Percentiles rank a stretch among this genome's conserved stretches.
phyloP scores from a whole-genome alignment of 257 asterid species.

The Lycium barbarum region DNA sequence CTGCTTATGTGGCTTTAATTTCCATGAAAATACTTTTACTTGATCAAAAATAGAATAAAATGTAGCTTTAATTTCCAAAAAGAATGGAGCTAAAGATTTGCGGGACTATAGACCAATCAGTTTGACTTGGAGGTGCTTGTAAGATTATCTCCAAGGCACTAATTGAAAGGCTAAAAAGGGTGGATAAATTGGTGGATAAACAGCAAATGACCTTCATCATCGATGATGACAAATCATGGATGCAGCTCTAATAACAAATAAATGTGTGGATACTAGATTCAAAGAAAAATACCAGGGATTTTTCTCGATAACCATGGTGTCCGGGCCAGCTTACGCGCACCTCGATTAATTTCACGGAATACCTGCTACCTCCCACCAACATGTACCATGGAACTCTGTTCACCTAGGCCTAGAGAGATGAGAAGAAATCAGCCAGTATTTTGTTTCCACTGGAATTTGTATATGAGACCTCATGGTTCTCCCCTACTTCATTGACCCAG shows the following conservation, averaged over 20 bases:
- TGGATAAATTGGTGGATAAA: background rate
- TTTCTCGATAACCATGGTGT: too few relatives aligned
- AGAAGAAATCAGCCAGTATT: too few relatives aligned
- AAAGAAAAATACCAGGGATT: background rate
- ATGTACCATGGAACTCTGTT: too few relatives aligned
- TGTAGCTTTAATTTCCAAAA: background rate
- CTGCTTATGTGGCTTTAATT: background rate
- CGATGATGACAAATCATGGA: conserved; percentile 1
- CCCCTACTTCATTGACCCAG: too few relatives aligned
- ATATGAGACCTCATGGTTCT: too few relatives aligned
- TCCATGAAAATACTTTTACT: background rate
- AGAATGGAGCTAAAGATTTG: conserved; percentile 1
- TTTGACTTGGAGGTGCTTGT: conserved; percentile 6
- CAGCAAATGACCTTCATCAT: conserved; percentile 5
- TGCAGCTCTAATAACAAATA: background rate
- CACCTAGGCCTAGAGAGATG: too few relatives aligned
- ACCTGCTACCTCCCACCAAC: too few relatives aligned
- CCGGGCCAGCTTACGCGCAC: too few relatives aligned
- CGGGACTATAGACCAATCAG: conserved; percentile 3
- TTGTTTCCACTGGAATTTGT: too few relatives aligned
- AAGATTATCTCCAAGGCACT: background rate
- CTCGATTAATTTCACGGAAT: too few relatives aligned
- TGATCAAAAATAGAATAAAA: too few relatives aligned
- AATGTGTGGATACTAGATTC: too few relatives aligned
- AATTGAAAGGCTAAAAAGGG: background rate